Evolutionary conservation across 2,329 filamentous ascomycete genomes (phyloP).

Genomic region (Apiospora saccharicola): DNA sequence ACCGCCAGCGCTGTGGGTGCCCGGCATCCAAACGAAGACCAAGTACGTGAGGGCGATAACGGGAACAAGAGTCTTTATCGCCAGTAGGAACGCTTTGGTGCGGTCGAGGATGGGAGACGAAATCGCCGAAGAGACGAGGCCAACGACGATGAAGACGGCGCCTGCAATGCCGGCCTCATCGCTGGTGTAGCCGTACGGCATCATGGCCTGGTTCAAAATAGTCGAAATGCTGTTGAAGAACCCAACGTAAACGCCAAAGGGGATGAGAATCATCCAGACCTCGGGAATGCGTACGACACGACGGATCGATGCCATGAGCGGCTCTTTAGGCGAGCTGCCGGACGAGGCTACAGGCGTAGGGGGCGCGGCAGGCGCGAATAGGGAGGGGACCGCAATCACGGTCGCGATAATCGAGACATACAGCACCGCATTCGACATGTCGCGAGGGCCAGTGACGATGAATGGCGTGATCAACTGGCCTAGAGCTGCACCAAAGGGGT

Average conservation of each 20-base stretch:
- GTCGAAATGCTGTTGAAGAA: constrained; percentile 94
- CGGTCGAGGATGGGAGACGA: constrained; percentile 84
- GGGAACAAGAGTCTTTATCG: constrained; percentile 78
- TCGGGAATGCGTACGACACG: constrained; percentile 68
- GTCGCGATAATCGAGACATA: constrained; percentile 62
- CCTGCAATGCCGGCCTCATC: constrained; percentile 89
- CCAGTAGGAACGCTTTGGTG: constrained; percentile 78
- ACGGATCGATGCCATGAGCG: constrained; percentile 57
- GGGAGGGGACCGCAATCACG: constrained; percentile 73
- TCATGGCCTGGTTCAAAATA: constrained; percentile 87
- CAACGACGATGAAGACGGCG: constrained; percentile 87
- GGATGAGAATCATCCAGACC: constrained; percentile 81
- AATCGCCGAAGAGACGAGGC: constrained; percentile 79
- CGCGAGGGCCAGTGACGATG: constrained; percentile 67
- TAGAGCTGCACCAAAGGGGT: constrained; percentile 87
- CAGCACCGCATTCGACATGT: constrained; percentile 83
- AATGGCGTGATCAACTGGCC: constrained; percentile 87
- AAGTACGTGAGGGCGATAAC: constrained; percentile 78
- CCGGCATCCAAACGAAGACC: constrained; percentile 81
- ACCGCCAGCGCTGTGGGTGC: constrained; percentile 60
- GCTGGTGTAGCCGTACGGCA: constrained; percentile 84
- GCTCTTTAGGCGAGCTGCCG: constrained; percentile 63
- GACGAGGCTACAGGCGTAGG: constrained; percentile 80
- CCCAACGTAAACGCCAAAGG: constrained; percentile 86
- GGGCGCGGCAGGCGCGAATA: constrained; percentile 80